Evolutionary conservation across 441 rosid species (phyloP).

Genomic region (Pelargonium fulgidum): DNA sequence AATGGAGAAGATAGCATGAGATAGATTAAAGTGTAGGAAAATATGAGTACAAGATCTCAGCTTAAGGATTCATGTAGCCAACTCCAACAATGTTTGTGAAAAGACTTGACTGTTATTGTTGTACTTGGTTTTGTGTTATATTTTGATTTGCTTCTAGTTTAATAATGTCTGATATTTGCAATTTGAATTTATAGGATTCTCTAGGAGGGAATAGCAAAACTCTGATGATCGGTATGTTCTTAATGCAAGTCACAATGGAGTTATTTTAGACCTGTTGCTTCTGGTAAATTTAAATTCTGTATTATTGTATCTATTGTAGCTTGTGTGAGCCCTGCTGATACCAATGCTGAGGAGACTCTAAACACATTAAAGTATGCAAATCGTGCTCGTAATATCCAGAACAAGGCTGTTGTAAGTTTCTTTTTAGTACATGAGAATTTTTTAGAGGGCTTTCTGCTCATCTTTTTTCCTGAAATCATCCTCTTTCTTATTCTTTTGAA

Average conservation of each 20-base stretch:
- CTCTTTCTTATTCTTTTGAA: constrained; percentile 17
- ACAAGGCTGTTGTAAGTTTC: constrained; percentile 79
- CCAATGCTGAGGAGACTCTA: constrained; percentile 91
- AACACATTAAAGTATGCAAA: constrained; percentile 93
- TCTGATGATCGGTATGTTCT: constrained; percentile 81
- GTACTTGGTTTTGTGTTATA: neutral
- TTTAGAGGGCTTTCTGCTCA: neutral
- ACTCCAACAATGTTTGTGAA: neutral
- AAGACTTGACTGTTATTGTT: neutral
- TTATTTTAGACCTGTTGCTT: constrained; percentile 9
- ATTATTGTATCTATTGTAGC: constrained; percentile 38
- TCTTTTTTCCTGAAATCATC: constrained; percentile 7
- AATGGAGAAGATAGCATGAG: no score
- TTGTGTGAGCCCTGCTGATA: constrained; percentile 98
- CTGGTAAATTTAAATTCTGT: neutral
- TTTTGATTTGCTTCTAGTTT: neutral
- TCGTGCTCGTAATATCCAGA: constrained; percentile 95
- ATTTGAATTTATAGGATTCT: constrained; percentile 58
- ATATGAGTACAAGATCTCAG: neutral
- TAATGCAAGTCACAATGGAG: constrained; percentile 8
- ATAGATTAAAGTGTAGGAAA: neutral
- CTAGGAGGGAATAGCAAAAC: constrained; percentile 98
- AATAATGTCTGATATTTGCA: constrained; percentile 14
- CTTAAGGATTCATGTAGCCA: neutral
- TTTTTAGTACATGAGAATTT: neutral